Evolutionary conservation across 495 filamentous ascomycete genomes (phyloP).

Genomic region (Emericellopsis terricola): DNA sequence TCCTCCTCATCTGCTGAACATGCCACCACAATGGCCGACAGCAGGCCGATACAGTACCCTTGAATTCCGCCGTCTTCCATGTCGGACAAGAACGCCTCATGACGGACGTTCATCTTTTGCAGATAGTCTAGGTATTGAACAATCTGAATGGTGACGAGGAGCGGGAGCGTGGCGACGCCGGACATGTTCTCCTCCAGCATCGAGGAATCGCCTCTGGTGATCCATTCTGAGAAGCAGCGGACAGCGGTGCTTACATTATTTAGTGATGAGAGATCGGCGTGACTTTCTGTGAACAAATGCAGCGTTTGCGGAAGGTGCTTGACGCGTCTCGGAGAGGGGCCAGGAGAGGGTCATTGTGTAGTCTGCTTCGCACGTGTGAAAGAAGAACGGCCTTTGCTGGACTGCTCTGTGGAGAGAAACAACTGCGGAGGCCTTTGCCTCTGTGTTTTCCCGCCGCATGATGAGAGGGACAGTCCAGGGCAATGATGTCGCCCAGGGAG

Average conservation of each 20-base stretch:
- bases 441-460: too few species aligned
- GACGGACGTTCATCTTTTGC: background rate
- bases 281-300: background rate
- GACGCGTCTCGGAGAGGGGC: background rate
- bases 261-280: background rate
- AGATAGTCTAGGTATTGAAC: background rate
- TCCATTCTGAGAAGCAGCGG: background rate
- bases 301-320: background rate
- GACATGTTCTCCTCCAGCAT: background rate
- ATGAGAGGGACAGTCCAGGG: too few species aligned
- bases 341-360: background rate
- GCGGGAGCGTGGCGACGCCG: background rate
- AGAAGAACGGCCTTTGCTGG: background rate
- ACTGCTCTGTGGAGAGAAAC: conserved; percentile 1
- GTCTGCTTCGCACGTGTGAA: background rate
- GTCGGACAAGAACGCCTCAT: background rate
- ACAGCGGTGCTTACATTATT: background rate
- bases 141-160: background rate
- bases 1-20: background rate
- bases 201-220: background rate
- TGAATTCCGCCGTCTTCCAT: background rate
- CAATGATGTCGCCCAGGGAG: too few species aligned
- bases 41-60: background rate
- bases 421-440: too few species aligned
- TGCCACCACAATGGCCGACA: background rate